phyloP scores from a whole-genome alignment of 768 basidiomycete species.

The Leccinum incarnatum region DNA sequence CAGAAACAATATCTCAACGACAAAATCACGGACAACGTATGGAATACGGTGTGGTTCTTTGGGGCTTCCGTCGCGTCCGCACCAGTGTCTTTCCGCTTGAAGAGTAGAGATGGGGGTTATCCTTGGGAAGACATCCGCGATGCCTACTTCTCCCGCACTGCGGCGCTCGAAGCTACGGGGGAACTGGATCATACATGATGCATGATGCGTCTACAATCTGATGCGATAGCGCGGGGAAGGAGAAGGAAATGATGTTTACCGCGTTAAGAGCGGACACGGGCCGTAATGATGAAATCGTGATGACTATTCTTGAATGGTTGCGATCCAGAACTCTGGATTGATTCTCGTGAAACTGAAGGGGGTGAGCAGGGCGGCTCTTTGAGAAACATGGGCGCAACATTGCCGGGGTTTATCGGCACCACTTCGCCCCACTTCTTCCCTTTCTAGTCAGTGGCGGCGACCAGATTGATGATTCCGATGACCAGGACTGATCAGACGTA shows the following conservation, averaged over 20 bases:
- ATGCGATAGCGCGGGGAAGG: neutral
- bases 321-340: too few species aligned
- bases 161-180: neutral
- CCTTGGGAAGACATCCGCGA: neutral
- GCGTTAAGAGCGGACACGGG: neutral
- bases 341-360: neutral
- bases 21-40: neutral
- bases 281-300: neutral
- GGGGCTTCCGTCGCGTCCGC: neutral
- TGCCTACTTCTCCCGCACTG: neutral
- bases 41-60: conserved; percentile 7
- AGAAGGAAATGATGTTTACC: neutral
- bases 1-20: conserved; percentile 3
- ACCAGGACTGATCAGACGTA: too few species aligned
- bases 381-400: neutral
- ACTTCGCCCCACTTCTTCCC: neutral
- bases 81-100: neutral
- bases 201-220: neutral
- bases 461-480: neutral
- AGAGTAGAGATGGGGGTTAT: neutral
- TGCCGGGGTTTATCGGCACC: too few species aligned
- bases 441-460: neutral
- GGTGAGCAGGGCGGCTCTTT: neutral
- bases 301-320: neutral
- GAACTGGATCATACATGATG: neutral